Conservation (phyloP, 202 grass and related monocot genomes). For the Tripidium arundinaceum region DNA sequence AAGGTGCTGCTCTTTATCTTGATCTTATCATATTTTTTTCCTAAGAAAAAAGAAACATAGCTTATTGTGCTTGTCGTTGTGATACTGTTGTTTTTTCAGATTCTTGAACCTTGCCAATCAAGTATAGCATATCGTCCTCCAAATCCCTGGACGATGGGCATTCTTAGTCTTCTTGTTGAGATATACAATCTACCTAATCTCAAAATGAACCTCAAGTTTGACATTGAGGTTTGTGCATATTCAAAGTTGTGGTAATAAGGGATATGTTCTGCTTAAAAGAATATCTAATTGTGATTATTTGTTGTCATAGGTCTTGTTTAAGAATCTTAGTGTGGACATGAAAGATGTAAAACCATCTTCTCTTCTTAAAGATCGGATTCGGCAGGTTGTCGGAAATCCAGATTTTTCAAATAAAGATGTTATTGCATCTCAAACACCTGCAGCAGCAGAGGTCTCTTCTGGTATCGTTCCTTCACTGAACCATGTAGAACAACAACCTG, state of each 20-base stretch:
- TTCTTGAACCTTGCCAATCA: conserved; percentile 84
- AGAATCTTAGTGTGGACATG: conserved; percentile 75
- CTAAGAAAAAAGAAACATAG: too few relatives aligned
- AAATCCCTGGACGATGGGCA: conserved; percentile 95
- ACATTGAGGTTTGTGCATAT: conserved; percentile 92
- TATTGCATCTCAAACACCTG: conserved; percentile 48
- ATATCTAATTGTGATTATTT: conserved; percentile 14
- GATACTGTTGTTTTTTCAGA: too few relatives aligned
- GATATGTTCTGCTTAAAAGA: too few relatives aligned
- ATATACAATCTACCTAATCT: conserved; percentile 91
- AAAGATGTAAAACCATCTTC: conserved; percentile 83
- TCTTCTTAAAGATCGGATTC: conserved; percentile 60
- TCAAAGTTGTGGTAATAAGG: too few relatives aligned
- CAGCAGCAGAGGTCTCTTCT: conserved; percentile 43
- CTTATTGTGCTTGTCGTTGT: too few relatives aligned
- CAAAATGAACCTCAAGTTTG: conserved; percentile 96
- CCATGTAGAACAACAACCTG: conserved; percentile 57
- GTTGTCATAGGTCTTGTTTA: conserved; percentile 64
- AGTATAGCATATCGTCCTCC: conserved; percentile 89
- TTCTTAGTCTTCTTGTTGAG: conserved; percentile 78
- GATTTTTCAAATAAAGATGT: conserved; percentile 92
- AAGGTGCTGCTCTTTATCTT: conserved; percentile 52
- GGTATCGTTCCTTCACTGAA: conserved; percentile 43
- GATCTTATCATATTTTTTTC: conserved; percentile 4
- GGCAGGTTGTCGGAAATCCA: conserved; percentile 77